Evolutionary conservation across 441 rosid genomes (phyloP).

Genomic region (Croton setiger): DNA sequence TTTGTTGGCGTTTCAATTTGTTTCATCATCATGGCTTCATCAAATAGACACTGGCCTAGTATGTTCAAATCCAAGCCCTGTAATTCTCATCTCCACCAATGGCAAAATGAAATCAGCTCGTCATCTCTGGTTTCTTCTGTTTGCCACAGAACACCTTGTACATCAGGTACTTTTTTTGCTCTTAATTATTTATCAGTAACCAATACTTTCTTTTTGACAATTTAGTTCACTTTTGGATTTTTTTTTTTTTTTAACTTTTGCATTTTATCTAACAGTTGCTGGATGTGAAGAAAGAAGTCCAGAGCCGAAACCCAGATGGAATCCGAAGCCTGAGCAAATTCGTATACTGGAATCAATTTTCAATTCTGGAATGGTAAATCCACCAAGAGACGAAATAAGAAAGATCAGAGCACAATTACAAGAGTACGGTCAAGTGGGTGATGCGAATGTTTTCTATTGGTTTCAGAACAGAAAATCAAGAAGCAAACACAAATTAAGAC

Average conservation of each 20-base stretch:
- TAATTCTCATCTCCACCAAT: slow-evolving; percentile 65
- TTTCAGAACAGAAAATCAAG: slow-evolving; percentile 97
- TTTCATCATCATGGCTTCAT: slow-evolving; percentile 69
- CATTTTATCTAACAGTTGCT: slow-evolving; percentile 20
- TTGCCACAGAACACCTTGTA: slow-evolving; percentile 54
- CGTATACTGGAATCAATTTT: slow-evolving; percentile 94
- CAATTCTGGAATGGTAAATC: slow-evolving; percentile 98
- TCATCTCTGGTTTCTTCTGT: slow-evolving; percentile 49
- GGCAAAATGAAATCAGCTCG: slow-evolving; percentile 84
- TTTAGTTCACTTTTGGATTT: neutral
- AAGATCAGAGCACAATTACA: slow-evolving; percentile 89
- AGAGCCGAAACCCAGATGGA: slow-evolving; percentile 99
- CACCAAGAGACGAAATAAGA: slow-evolving; percentile 94
- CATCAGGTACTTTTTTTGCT: slow-evolving; percentile 46
- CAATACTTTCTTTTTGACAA: neutral
- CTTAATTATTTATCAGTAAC: neutral
- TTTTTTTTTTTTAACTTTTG: neutral
- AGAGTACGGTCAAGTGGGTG: slow-evolving; percentile 98
- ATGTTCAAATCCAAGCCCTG: slow-evolving; percentile 98
- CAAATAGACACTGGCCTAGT: slow-evolving; percentile 99
- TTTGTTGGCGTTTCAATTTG: slow-evolving; percentile 13
- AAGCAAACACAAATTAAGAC: slow-evolving; percentile 86
- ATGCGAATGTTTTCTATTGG: slow-evolving; percentile 99
- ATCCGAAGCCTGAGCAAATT: slow-evolving; percentile 97
- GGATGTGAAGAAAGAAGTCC: slow-evolving; percentile 94